Base-by-base conservation (phyloP, 2,329 filamentous ascomycete genomes). In the Penicillium sp. region DNA sequence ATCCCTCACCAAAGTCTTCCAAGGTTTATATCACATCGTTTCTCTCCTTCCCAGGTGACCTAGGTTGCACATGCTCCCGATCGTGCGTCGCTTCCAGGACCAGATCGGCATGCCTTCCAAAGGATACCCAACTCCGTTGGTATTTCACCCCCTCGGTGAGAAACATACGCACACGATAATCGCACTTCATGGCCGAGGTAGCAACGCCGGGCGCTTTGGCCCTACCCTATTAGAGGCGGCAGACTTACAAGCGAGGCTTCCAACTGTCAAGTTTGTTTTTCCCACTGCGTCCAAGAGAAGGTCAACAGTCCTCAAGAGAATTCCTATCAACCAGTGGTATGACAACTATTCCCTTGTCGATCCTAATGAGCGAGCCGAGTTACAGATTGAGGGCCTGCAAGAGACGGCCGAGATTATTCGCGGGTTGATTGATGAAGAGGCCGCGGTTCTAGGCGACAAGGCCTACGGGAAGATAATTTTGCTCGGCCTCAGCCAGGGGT, bases 401-500 rank as follows among this genome's bases (percentile, higher is more conserved):
- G 75, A 81, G 57, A 79, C 77, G 1, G 68, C 61, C 0, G 57
- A 47, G 0, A 75, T 74, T 50, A 53, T 80, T 0, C 54, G 72
- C 2, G 51, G 49, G 2, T 52, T 81, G 7, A 56, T 80, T 24
- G 55, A 50, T 2, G 31, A 62, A 9, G 78, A 81, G 60, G 60
- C 55, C 2, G 16, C 21, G 3, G 52, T 62, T 1, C 49, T 68
- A 29, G 53, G 63, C 57, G 13, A 64, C 71, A 43, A 66, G 52
- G 49, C 66, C 45, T 29, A 69, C 49, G 32, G 58, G 18, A 81
- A 79, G 47, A 67, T 84, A 13, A 66, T 83, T 6, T 56, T 85
- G 1, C 79, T 80, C 14, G 80, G 81, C 0, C 56, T 84, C n/a
- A 83, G 81, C 60, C 79, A 83, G 57, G 81, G 81, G 0, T 83